Percentiles rank a stretch among this genome's conserved stretches.
Evolutionary conservation across 2,329 filamentous ascomycete genomes (phyloP).

Genomic region (Phyllosticta capitalensis): DNA sequence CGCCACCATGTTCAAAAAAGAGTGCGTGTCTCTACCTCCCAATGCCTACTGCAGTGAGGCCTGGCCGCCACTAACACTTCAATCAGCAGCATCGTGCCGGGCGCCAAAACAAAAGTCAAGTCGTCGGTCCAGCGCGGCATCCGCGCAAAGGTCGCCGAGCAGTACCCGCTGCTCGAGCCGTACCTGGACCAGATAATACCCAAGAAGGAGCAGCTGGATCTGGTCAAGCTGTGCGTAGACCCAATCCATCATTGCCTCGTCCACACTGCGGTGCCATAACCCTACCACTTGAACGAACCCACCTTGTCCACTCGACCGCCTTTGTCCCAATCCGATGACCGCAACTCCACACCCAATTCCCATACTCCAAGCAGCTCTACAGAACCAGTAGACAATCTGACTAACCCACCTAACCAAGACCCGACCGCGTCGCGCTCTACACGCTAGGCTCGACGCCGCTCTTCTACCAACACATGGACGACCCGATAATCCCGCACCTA

Average conservation of each 20-base stretch:
- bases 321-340: background rate
- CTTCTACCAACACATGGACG: constrained; percentile 81
- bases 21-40: constrained; percentile 44
- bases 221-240: constrained; percentile 64
- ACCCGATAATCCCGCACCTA: constrained; percentile 77
- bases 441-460: constrained; percentile 66
- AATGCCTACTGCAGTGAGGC: constrained; percentile 6
- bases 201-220: constrained; percentile 84
- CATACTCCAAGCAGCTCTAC: background rate
- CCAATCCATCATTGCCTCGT: background rate
- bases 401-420: constrained; percentile 34
- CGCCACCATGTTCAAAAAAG: constrained; percentile 79
- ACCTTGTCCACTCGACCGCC: background rate
- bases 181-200: constrained; percentile 91
- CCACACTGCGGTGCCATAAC: background rate
- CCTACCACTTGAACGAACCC: background rate
- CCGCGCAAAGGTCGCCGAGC: constrained; percentile 69
- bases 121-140: constrained; percentile 86
- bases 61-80: constrained; percentile 5
- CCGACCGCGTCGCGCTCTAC: constrained; percentile 84
- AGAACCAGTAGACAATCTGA: background rate
- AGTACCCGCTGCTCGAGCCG: constrained; percentile 76
- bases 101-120: constrained; percentile 92
- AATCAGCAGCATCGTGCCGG: constrained; percentile 54
- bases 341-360: background rate